Evolutionary conservation across 805 yeast species (phyloP), one percentile per base, ranked within the genome.

Genomic region (Yamadazyma sp.): DNA sequence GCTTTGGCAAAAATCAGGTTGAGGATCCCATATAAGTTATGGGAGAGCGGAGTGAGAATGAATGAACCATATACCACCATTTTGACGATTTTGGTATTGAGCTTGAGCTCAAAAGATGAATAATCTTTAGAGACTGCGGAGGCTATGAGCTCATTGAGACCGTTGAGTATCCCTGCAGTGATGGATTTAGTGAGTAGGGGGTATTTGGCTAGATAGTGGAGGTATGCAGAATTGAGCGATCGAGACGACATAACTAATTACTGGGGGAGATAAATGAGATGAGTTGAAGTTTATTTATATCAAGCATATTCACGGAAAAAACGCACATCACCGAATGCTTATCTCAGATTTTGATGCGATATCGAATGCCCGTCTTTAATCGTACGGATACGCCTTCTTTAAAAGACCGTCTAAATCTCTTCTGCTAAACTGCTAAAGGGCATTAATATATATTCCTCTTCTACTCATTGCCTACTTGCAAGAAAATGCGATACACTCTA

Each of bases 141-240:
- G 0, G 86, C 82, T 11, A 80, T 65, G 25, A 71, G 58, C 52
- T 81, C 88, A 47, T 79, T 80, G 30, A 80, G 59, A 0, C 76
- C 67, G 6, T 75, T 73, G n/a, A 80, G 59, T 1, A 72, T 50
- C 0, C 77, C 82, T 2, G 80, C 70, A 0, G 86, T 80, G 13
- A 73, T 45, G 1, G 80, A 65, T 50, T 81, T 81, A 33, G 85
- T 80, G 32, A 75, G 54, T 9, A 81, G 55, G 1, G 88, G 88
- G 42, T 77, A 64, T 40, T 60, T 64, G 6, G 57, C 49, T 27
- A 80, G 53, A 22, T 61, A 57, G 2, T 48, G 37, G 17, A 74
- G 55, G 45, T 78, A 69, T 39, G 47, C 41, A 8, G 47, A 42
- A 45, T 66, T 67, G 16, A 24, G 22, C 9, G 33, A 20, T 4